These are phyloP conservation scores for Pseudocohnilembus persalinus DNA, from an alignment of 169 alveolate species.

Conservation along the genomic window DNA sequence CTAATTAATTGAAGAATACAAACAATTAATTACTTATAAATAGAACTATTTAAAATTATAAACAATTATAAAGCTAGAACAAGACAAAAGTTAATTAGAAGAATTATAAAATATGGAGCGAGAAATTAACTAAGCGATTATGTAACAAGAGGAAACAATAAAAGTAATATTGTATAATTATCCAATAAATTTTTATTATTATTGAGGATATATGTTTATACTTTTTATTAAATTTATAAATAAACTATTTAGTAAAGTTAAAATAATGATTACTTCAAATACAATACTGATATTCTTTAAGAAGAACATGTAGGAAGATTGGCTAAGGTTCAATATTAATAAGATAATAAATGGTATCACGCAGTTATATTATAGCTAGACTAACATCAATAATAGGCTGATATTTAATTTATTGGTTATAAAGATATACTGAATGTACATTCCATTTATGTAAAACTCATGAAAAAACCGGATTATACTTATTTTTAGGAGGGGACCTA, in stretches of 20 bases:
- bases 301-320: slow-evolving; percentile 48
- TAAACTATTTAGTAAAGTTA: not conserved
- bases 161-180: not conserved
- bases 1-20: slow-evolving; percentile 9
- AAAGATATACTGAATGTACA: slow-evolving; percentile 24
- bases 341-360: slow-evolving; percentile 54
- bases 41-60: not conserved
- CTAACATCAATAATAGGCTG: slow-evolving; percentile 49
- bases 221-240: slow-evolving; percentile 41
- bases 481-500: slow-evolving; percentile 42
- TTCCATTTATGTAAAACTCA: slow-evolving; percentile 35
- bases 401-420: slow-evolving; percentile 60
- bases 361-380: slow-evolving; percentile 39
- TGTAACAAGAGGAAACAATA: slow-evolving; percentile 1
- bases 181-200: slow-evolving; percentile 13
- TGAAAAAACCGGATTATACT: slow-evolving; percentile 48
- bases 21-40: slow-evolving; percentile 19
- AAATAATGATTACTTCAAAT: slow-evolving; percentile 13
- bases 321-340: slow-evolving; percentile 44
- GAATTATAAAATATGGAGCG: slow-evolving; percentile 7
- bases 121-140: slow-evolving; percentile 4
- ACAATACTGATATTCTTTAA: slow-evolving; percentile 19
- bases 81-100: slow-evolving; percentile 8
- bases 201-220: slow-evolving; percentile 45
- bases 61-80: slow-evolving; percentile 14